These are phyloP conservation scores for Mortierella sp. DNA, from an alignment of 371 early-diverging fungal genomes.

Conservation along the genomic window DNA sequence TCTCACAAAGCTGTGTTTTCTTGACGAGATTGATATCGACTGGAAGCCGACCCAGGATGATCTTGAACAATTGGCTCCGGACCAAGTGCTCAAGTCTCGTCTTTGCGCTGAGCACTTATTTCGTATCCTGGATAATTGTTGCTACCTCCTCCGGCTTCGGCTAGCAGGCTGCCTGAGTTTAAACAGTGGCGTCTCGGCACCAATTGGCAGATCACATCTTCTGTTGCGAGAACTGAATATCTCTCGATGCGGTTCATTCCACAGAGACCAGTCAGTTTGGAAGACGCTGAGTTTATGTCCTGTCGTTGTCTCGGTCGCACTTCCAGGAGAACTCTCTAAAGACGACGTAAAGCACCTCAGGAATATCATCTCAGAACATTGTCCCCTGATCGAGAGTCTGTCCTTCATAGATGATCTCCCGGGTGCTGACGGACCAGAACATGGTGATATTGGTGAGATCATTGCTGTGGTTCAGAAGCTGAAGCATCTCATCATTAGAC, in stretches of 20 bases:
- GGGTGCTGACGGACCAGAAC: not conserved
- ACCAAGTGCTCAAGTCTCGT: not conserved
- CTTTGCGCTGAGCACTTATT: not conserved
- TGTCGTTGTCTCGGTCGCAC: not conserved
- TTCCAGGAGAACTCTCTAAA: not conserved
- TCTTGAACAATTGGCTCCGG: not conserved
- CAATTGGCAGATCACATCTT: not conserved
- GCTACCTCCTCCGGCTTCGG: not conserved
- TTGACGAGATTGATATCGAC: not conserved
- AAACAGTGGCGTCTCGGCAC: not conserved
- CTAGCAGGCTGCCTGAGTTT: not conserved
- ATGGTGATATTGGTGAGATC: not conserved
- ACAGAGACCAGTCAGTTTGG: not conserved
- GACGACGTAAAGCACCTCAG: not conserved
- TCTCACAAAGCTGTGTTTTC: not conserved
- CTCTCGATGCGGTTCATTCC: not conserved
- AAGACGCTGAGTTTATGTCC: not conserved
- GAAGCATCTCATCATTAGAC: not conserved
- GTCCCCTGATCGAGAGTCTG: not conserved
- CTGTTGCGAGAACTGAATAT: not conserved
- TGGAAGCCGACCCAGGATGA: not conserved
- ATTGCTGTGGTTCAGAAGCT: not conserved
- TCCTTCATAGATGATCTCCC: not conserved
- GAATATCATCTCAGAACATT: not conserved
- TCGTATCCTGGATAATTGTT: not conserved